Evolutionary conservation across 2,329 filamentous ascomycete genomes (phyloP).

Genomic region (Colletotrichum sp.): DNA sequence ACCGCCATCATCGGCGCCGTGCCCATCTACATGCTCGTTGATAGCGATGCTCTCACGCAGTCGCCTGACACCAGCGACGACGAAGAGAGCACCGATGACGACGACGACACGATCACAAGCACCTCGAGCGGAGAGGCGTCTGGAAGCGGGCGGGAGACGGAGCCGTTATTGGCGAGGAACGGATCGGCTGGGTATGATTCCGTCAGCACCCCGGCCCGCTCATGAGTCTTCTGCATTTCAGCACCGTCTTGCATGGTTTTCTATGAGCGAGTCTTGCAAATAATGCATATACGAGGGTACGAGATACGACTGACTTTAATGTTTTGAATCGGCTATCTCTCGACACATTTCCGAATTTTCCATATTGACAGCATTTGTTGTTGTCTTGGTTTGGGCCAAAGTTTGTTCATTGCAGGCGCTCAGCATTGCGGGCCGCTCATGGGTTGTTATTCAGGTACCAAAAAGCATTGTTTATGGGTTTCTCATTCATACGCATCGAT

Average conservation of each 20-base stretch:
- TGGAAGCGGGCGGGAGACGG: not conserved
- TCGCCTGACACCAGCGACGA: constrained; percentile 36
- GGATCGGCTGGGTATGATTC: not conserved
- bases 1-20: constrained; percentile 71
- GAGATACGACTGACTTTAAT: not conserved
- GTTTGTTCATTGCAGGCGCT: not conserved
- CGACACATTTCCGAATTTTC: not conserved
- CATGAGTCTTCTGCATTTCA: not conserved
- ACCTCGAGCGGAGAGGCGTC: not conserved
- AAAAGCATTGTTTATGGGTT: not conserved
- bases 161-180: constrained; percentile 7
- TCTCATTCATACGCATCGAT: not conserved
- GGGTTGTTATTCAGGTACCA: not conserved
- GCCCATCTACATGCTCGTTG: constrained; percentile 75
- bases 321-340: not conserved
- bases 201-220: not conserved
- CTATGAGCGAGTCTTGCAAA: not conserved
- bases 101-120: constrained; percentile 26
- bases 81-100: constrained; percentile 31
- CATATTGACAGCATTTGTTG: not conserved
- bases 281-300: not conserved
- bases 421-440: not conserved
- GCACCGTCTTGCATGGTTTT: not conserved
- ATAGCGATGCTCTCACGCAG: constrained; percentile 71
- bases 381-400: not conserved